Conservation (phyloP, 129 eudicot genomes). For the Flaveria brownii region DNA sequence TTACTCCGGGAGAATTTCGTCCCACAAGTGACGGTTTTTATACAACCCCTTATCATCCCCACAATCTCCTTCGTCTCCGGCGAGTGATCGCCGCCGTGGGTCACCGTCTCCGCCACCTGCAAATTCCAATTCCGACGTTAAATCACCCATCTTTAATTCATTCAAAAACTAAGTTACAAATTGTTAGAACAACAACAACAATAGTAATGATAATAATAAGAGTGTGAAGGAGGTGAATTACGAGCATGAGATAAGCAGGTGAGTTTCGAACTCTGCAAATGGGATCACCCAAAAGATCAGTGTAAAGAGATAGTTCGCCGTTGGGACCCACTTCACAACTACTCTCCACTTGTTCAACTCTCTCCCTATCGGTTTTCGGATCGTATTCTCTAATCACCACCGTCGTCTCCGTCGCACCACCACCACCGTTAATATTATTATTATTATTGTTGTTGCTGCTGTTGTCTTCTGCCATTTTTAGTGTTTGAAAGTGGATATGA, state of each 20-base stretch:
- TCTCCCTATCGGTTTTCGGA: constrained; percentile 41
- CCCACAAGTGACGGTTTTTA: constrained; percentile 88
- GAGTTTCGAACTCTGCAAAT: constrained; percentile 92
- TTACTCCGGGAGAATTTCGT: constrained; percentile 45
- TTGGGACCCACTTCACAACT: constrained; percentile 90
- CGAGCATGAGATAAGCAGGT: constrained; percentile 81
- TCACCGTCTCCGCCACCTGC: constrained; percentile 79
- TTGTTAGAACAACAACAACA: too few relatives aligned
- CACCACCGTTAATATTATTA: not conserved
- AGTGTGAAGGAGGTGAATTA: too few relatives aligned
- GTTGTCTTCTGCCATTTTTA: constrained; percentile 34
- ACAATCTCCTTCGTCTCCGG: constrained; percentile 56
- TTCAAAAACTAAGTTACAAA: too few relatives aligned
- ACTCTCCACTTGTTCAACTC: constrained; percentile 80
- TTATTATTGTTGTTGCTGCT: not conserved
- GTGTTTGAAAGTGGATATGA: not conserved
- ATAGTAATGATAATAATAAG: too few relatives aligned
- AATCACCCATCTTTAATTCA: too few relatives aligned
- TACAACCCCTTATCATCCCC: constrained; percentile 89
- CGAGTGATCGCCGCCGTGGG: constrained; percentile 19
- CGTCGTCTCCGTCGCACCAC: constrained; percentile 21
- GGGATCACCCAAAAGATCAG: constrained; percentile 98
- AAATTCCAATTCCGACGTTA: too few relatives aligned
- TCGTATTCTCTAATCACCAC: constrained; percentile 64
- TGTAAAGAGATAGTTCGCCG: constrained; percentile 72